Conservation (phyloP, 2,329 filamentous ascomycete species). For the Phoma sp. region DNA sequence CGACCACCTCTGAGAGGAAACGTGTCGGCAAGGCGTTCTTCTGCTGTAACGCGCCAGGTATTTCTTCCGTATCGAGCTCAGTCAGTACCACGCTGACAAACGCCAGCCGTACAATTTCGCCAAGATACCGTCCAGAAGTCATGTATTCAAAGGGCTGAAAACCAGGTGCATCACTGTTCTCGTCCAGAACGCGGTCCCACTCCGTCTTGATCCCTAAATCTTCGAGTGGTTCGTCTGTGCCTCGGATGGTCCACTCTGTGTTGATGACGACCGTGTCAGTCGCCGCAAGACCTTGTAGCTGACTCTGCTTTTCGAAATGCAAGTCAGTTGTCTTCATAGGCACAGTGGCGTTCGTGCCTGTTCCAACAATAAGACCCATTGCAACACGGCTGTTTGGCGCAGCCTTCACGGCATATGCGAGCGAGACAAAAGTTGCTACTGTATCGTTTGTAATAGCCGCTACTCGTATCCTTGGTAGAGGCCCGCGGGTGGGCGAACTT, state of each 20-base stretch:
- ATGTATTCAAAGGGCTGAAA: slow-evolving; percentile 88
- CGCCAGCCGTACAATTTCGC: slow-evolving; percentile 76
- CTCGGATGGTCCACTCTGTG: slow-evolving; percentile 84
- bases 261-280: slow-evolving; percentile 77
- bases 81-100: slow-evolving; percentile 64
- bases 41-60: slow-evolving; percentile 65
- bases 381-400: slow-evolving; percentile 68
- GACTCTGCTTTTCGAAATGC: slow-evolving; percentile 66
- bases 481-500: slow-evolving; percentile 37
- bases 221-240: slow-evolving; percentile 71
- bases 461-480: slow-evolving; percentile 71
- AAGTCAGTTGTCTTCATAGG: slow-evolving; percentile 70
- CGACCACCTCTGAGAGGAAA: slow-evolving; percentile 74
- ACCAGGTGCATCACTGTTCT: slow-evolving; percentile 71
- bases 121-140: slow-evolving; percentile 79
- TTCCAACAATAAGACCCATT: slow-evolving; percentile 84
- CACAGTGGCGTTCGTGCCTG: slow-evolving; percentile 82
- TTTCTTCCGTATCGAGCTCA: slow-evolving; percentile 36
- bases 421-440: slow-evolving; percentile 78
- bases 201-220: slow-evolving; percentile 69
- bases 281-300: slow-evolving; percentile 38
- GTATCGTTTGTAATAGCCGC: slow-evolving; percentile 83
- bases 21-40: slow-evolving; percentile 73
- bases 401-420: slow-evolving; percentile 74
- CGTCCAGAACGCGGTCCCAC: slow-evolving; percentile 75